Evolutionary conservation across 768 basidiomycete species (phyloP), one percentile per base, ranked within the genome.

Genomic region (Tubosaeta sp.): DNA sequence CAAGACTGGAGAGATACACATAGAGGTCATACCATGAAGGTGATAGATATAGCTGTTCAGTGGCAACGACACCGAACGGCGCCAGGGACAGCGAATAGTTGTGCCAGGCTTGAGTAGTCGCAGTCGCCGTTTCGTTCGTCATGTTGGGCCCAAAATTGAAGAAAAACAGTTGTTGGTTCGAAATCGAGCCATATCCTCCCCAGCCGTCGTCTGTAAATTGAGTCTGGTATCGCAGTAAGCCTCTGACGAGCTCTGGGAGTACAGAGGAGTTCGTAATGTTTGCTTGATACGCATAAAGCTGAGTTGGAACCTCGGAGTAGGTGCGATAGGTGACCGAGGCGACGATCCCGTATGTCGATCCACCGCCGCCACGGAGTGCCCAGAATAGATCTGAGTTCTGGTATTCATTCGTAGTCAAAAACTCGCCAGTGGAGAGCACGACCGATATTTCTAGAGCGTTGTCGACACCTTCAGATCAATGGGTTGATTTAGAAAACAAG

Each of bases 381-480:
- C 77, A 83, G 62, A 79, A 83, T 5, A 83, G 70, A 48, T 81
- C 78, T 11, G 67, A 17, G 56, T 80, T 70, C 34, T 71, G 66
- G 59, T 72, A 64, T 0, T 58, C 52, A 56, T 81, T 82, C 19
- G 66, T 70, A 10, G 56, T 67, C 46, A 76, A 54, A 38, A 71
- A 59, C 5, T 69, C 53, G 6, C 79, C 80, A 2, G 69, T 65
- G 4, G 80, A 68, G 11, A 71, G 74, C 2, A 82, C 75, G 4
- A 78, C 58, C 0, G 64, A 70, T 43, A 80, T 75, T 50, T 82
- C 68, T 3, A 82, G 50, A 19, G 72, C 73, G 37, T 78, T 76
- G 61, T 80, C 79, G 13, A 74, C 76, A 49, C 76, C 78, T 77
- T 48, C n/a, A n/a, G n/a, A n/a, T n/a, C n/a, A n/a, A n/a, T n/a